Base-by-base conservation (phyloP, 2,329 filamentous ascomycete species). In the Rutstroemia sp. region DNA sequence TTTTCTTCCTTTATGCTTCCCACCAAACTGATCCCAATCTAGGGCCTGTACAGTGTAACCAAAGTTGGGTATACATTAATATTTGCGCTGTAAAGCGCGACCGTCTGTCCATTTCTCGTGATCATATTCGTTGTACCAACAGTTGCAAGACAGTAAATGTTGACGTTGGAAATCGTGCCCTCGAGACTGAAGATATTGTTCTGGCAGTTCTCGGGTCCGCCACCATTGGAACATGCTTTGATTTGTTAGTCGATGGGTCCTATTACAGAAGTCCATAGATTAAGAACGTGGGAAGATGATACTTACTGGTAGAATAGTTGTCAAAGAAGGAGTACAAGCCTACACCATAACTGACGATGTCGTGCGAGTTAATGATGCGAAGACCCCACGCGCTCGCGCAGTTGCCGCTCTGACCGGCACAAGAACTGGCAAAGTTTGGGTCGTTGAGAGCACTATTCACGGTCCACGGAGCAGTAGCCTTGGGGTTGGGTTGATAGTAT, bases 401-500 rank as follows among this genome's bases (percentile, higher is more conserved):
- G 0, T 59, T 60, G 3, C 73, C 71, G 2, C 71, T 7, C 39
- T 30, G 21, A 4, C 57, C 75, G n/a, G 67, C 61, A 58, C 78
- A 80, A 23, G 55, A 63, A 50, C 72, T 66, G 0, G 64, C 46
- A 9, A 77, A 88, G 69, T 73, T 72, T 0, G 79, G 80, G 60
- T 84, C 79, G 19, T 74, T 71, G 0, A 71, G 63, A 0, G 73
- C 66, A 21, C 58, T 3, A n/a, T 58, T 56, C 4, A 58, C 70
- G 0, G 73, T 73, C 70, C 86, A 89, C 25, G 84, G 87, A 83
- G 86, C 7, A 72, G 72, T 75, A 0, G 84, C 81, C 47, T 72
- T 72, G 0, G 86, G 85, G 65, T 79, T 81, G 23, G 84, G 81
- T 68, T 89, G 86, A 70, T 81, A 88, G 71, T 89, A 89, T 44